Percentiles rank a stretch among this genome's conserved stretches.
phyloP scores from a whole-genome alignment of 768 basidiomycete species.

The Hydnomerulius pinastri region DNA sequence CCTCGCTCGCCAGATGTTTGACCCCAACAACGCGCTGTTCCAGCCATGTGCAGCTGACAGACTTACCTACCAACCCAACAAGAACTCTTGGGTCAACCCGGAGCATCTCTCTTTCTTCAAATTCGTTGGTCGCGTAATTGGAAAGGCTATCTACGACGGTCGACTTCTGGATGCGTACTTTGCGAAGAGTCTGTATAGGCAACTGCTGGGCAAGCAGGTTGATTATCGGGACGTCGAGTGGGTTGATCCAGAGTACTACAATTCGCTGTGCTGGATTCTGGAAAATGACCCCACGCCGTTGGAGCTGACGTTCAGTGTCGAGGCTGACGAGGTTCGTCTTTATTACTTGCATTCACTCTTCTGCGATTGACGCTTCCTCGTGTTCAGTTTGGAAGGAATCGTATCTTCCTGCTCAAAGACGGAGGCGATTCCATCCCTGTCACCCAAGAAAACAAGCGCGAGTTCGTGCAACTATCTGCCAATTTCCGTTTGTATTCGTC shows the following conservation, averaged over 20 bases:
- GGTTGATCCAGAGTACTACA: constrained; percentile 98
- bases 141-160: constrained; percentile 97
- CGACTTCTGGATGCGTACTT: constrained; percentile 97
- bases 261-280: constrained; percentile 95
- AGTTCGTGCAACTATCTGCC: constrained; percentile 94
- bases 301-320: constrained; percentile 93
- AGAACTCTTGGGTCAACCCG: constrained; percentile 90
- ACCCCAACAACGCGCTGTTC: constrained; percentile 97
- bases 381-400: constrained; percentile 83
- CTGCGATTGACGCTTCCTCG: neutral
- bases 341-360: neutral
- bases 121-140: constrained; percentile 96
- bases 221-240: constrained; percentile 97
- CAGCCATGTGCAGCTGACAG: constrained; percentile 96
- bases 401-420: constrained; percentile 84
- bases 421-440: constrained; percentile 83
- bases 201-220: constrained; percentile 90
- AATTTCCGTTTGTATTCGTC: constrained; percentile 92
- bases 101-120: constrained; percentile 98
- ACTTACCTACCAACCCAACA: constrained; percentile 94
- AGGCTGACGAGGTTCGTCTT: constrained; percentile 78
- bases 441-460: constrained; percentile 94
- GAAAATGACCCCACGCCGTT: constrained; percentile 89
- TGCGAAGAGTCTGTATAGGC: constrained; percentile 93
- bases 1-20: constrained; percentile 97